Conservation (phyloP, 805 yeast genomes). For the Candida corydali region DNA sequence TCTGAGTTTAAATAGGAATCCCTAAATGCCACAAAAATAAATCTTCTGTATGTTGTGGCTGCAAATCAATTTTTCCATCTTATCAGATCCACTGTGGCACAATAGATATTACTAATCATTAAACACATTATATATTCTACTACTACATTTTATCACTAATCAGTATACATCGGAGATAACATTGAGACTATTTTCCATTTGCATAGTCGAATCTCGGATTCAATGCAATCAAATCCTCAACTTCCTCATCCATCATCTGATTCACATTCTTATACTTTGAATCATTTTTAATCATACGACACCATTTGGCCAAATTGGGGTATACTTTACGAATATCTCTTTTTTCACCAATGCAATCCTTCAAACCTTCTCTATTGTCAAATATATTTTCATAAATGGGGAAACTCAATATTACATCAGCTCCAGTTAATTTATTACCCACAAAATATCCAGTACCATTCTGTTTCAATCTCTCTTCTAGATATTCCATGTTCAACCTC, state of each 20-base stretch:
- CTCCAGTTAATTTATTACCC: constrained; percentile 33
- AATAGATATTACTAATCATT: neutral
- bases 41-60: constrained; percentile 2
- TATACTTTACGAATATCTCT: constrained; percentile 24
- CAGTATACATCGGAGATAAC: too few relatives aligned
- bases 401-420: constrained; percentile 35
- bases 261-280: constrained; percentile 29
- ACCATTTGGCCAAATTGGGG: constrained; percentile 37
- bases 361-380: constrained; percentile 33
- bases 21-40: constrained; percentile 1
- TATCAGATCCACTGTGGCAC: constrained; percentile 1
- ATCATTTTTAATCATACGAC: constrained; percentile 25
- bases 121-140: neutral
- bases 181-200: constrained; percentile 1
- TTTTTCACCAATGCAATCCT: constrained; percentile 31
- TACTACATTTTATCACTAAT: neutral
- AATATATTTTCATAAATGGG: constrained; percentile 33
- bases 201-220: constrained; percentile 9
- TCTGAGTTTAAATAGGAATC: too few relatives aligned
- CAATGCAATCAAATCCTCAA: constrained; percentile 14
- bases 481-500: constrained; percentile 25
- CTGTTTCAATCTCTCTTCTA: constrained; percentile 20
- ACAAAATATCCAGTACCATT: constrained; percentile 35
- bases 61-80: constrained; percentile 1
- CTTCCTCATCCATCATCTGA: constrained; percentile 27